Conservation (phyloP, 441 rosid species). For the Pelargonium citronellum region DNA sequence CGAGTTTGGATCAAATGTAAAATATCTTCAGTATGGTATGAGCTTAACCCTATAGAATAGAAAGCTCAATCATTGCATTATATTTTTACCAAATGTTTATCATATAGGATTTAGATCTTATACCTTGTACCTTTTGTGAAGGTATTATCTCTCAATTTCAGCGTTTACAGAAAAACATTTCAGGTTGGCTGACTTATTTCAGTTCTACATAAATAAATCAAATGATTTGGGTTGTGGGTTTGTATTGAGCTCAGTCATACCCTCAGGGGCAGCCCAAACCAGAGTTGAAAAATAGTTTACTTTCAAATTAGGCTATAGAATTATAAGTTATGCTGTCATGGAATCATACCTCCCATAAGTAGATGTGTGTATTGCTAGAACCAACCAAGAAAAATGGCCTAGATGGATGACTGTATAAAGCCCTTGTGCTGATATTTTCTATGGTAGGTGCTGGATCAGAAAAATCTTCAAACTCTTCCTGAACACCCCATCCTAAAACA, state of each 20-base stretch:
- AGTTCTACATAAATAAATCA: background rate
- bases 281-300: background rate
- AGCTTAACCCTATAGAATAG: background rate
- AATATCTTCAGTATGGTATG: background rate
- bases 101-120: background rate
- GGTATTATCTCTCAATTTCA: background rate
- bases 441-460: constrained; percentile 70
- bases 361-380: constrained; percentile 84
- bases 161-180: background rate
- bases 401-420: constrained; percentile 85
- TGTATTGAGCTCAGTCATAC: background rate
- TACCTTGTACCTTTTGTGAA: background rate
- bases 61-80: background rate
- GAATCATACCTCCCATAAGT: constrained; percentile 86
- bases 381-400: constrained; percentile 91
- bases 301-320: background rate
- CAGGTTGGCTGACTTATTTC: background rate
- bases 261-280: background rate
- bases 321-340: constrained; percentile 15
- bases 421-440: constrained; percentile 64
- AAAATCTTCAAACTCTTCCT: constrained; percentile 65
- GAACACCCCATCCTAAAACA: constrained; percentile 78
- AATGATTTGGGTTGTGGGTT: background rate
- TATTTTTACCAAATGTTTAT: background rate
- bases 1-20: background rate